phyloP scores from a whole-genome alignment of 179 eudicot species.

The Heliamphora pulchella region DNA sequence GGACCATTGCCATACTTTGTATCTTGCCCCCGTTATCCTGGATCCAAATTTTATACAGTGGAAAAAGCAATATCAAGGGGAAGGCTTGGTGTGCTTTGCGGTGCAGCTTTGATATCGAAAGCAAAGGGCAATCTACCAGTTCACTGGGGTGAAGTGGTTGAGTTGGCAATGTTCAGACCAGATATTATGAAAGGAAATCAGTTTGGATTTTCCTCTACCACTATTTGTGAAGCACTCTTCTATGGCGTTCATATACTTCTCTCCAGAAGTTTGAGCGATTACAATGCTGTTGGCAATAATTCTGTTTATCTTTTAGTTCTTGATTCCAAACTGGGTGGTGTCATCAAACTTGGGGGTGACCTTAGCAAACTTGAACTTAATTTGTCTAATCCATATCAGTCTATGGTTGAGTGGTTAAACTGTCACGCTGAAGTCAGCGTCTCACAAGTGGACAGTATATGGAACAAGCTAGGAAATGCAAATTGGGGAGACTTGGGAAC shows the following conservation, averaged over 20 bases:
- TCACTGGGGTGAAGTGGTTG: slow-evolving; percentile 69
- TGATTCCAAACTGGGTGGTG: slow-evolving; percentile 77
- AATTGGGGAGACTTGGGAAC: slow-evolving; percentile 86
- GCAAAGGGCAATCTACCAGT: slow-evolving; percentile 29
- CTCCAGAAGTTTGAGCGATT: slow-evolving; percentile 55
- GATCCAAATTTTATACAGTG: slow-evolving; percentile 67
- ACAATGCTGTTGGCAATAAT: slow-evolving; percentile 28
- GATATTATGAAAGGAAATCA: slow-evolving; percentile 55
- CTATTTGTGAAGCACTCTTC: slow-evolving; percentile 74
- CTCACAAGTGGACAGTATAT: slow-evolving; percentile 60
- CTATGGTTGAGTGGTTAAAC: slow-evolving; percentile 64
- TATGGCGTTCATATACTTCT: slow-evolving; percentile 63
- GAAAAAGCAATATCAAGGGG: slow-evolving; percentile 73
- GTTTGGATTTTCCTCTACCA: slow-evolving; percentile 41
- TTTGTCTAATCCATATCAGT: slow-evolving; percentile 42
- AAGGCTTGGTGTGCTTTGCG: slow-evolving; percentile 52
- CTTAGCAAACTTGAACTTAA: slow-evolving; percentile 51
- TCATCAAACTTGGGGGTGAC: slow-evolving; percentile 62
- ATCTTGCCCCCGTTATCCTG: slow-evolving; percentile 62
- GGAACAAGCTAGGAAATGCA: slow-evolving; percentile 87
- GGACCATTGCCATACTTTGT: slow-evolving; percentile 55
- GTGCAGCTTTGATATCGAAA: slow-evolving; percentile 60
- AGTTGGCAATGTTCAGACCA: slow-evolving; percentile 53
- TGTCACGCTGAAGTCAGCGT: slow-evolving; percentile 51
- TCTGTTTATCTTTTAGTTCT: slow-evolving; percentile 51